Base-by-base conservation (phyloP, 805 yeast species). In the Candida adriatica region DNA sequence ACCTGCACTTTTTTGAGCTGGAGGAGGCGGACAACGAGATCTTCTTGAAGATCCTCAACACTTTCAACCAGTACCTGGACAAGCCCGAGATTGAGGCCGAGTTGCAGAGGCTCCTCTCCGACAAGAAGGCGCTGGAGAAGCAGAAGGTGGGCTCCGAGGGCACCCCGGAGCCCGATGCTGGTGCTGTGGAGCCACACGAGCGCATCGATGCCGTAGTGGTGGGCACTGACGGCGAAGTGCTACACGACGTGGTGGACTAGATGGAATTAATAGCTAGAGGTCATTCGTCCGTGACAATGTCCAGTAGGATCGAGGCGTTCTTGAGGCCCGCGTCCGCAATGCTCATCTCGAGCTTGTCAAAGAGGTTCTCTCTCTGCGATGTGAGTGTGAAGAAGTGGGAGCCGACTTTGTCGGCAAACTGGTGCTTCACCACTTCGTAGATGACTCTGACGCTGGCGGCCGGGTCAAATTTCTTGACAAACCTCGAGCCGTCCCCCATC, bases 401-500 rank as follows among this genome's bases (percentile, higher is more conserved):
- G 13, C 54, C 46, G 6, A 66, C 59, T 30, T 59, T 62, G 5
- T 63, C 65, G 24, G 29, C 24, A 17, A 82, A 60, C 7, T 71
- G 68, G 23, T 60, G 61, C 55, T 90, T 90, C 16, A 81, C 70
- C 51, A 72, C 73, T 45, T 75, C 79, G 53, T 70, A 92, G 2
- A 92, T 54, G 1, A 52, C 55, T 4, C 62, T 37, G 0, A 92
- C 85, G 4, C 67, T 61, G 42, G 83, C 94, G 4, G 59, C 53
- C 8, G 70, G 48, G 7, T 59, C 57, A 45, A 90, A 82, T 36
- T 84, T 70, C 38, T 85, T 79, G 8, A 90, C 79, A 9, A 79
- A 59, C 36, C 96, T 66, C 28, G 76, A 70, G n/a, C 97, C 96
- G 47, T 79, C 85, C 13, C 88, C 92, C 18, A 84, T 70, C 37